Evolutionary conservation across 305 asterid species (phyloP).

Genomic region (Fraxinus velutina): DNA sequence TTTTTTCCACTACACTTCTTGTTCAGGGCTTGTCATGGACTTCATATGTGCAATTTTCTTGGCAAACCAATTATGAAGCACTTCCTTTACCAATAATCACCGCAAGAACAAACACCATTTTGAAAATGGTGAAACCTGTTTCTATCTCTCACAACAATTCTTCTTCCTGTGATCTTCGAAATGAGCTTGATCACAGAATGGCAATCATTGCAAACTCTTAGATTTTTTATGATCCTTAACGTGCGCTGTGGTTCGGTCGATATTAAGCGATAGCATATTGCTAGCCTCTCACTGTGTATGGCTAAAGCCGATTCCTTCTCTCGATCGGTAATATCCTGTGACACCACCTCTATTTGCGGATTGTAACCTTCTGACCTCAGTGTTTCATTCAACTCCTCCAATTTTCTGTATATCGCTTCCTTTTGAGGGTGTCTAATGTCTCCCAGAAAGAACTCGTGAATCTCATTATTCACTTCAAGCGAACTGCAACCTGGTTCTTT

Average conservation of each 20-base stretch:
- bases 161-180: constrained; percentile 33
- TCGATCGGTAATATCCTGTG: constrained; percentile 38
- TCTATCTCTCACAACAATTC: constrained; percentile 43
- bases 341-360: constrained; percentile 36
- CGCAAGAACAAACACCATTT: constrained; percentile 49
- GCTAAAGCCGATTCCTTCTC: constrained; percentile 43
- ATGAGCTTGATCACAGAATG: constrained; percentile 45
- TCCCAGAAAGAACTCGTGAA: constrained; percentile 52
- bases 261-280: constrained; percentile 49
- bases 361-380: constrained; percentile 38
- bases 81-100: constrained; percentile 45
- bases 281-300: constrained; percentile 60
- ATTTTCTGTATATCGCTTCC: constrained; percentile 42
- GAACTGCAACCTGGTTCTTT: constrained; percentile 61
- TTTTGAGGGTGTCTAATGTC: constrained; percentile 47
- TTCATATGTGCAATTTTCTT: background rate
- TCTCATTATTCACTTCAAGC: constrained; percentile 39
- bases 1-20: background rate
- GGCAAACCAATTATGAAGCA: background rate
- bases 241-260: constrained; percentile 30
- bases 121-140: constrained; percentile 56
- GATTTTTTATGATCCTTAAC: constrained; percentile 42
- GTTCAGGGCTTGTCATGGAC: background rate
- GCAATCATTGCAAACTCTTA: constrained; percentile 56
- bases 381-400: constrained; percentile 32